Evolutionary conservation across 169 alveolate genomes (phyloP).

Genomic region (Plasmodium vivax): DNA sequence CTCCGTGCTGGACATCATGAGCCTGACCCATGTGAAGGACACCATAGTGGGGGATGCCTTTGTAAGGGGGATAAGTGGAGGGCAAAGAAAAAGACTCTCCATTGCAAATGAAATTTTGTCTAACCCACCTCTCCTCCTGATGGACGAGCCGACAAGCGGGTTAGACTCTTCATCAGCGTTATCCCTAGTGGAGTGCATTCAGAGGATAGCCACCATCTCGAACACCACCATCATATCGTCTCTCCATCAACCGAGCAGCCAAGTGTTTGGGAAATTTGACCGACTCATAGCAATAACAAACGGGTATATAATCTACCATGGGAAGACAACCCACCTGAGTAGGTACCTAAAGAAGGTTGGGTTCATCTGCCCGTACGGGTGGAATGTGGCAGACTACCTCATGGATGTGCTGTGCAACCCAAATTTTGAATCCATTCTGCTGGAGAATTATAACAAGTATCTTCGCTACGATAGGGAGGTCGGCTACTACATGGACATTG

Average conservation of each 20-base stretch:
- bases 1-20: constrained; percentile 79
- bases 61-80: constrained; percentile 85
- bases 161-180: constrained; percentile 88
- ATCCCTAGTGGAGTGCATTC: constrained; percentile 76
- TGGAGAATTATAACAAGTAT: constrained; percentile 57
- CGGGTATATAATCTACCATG: constrained; percentile 86
- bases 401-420: constrained; percentile 74
- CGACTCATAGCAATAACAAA: constrained; percentile 80
- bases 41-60: constrained; percentile 81
- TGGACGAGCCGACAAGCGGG: constrained; percentile 93
- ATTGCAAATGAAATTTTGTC: constrained; percentile 89
- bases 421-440: constrained; percentile 7
- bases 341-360: constrained; percentile 62
- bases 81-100: constrained; percentile 88
- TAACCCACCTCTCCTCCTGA: constrained; percentile 86
- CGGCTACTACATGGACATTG: constrained; percentile 32
- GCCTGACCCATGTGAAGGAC: constrained; percentile 79
- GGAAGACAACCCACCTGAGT: constrained; percentile 78
- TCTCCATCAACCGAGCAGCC: constrained; percentile 84
- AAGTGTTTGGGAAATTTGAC: constrained; percentile 83
- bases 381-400: constrained; percentile 79
- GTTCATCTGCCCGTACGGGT: constrained; percentile 76
- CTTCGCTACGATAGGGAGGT: neutral
- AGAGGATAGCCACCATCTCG: constrained; percentile 55
- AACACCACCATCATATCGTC: constrained; percentile 81